These are phyloP conservation scores for Tuber magnatum DNA, from an alignment of 495 filamentous ascomycete genomes.

Conservation along the genomic window DNA sequence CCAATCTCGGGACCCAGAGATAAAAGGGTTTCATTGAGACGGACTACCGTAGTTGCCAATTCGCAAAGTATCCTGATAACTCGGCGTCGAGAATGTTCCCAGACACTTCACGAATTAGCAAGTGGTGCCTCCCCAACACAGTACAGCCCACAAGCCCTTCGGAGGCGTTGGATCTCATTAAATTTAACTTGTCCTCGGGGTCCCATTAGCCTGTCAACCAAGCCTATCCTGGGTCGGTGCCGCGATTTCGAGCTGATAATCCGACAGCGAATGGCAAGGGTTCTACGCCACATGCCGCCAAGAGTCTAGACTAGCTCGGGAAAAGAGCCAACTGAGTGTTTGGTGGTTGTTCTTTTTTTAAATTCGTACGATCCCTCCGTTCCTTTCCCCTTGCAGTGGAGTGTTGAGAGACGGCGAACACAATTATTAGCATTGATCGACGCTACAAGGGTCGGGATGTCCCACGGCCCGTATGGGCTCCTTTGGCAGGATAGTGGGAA, in stretches of 20 bases:
- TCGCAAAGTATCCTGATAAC: too few relatives aligned
- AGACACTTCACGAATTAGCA: too few relatives aligned
- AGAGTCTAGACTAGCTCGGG: conserved; percentile 2
- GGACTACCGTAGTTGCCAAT: neutral
- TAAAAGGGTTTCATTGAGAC: neutral
- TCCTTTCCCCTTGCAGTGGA: neutral
- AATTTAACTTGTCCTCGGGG: neutral
- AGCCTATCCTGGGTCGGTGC: neutral
- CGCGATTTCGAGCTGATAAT: neutral
- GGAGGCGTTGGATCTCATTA: neutral
- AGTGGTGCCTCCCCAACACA: too few relatives aligned
- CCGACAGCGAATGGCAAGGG: neutral
- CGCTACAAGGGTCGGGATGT: neutral
- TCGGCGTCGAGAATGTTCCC: too few relatives aligned
- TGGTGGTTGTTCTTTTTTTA: too few relatives aligned
- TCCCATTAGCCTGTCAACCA: neutral
- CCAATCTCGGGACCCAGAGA: neutral
- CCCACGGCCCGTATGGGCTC: neutral
- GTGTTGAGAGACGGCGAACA: neutral
- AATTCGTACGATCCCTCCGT: neutral
- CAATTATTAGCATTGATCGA: neutral
- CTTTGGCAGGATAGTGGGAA: neutral
- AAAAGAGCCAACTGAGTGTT: neutral
- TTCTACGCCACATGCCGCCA: neutral
- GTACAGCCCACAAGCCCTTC: neutral